Evolutionary conservation across 2,329 filamentous ascomycete genomes (phyloP), one percentile per base, ranked within the genome.

Genomic region (Ascochyta pisi): DNA sequence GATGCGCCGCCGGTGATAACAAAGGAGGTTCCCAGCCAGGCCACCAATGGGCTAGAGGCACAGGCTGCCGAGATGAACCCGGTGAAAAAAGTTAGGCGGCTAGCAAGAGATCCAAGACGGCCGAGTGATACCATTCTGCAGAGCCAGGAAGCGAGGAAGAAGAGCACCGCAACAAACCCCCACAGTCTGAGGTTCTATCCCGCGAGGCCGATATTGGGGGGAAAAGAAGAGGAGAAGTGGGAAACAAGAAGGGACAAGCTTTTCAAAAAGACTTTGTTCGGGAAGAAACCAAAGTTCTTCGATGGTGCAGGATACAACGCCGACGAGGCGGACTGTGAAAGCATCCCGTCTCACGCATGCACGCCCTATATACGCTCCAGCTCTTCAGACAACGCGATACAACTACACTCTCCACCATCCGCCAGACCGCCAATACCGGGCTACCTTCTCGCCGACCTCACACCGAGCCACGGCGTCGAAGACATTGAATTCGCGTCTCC

Each of bases 401-500:
- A 19, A 12, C 8, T 47, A 2, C 16, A 43, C 19, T 27, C 35
- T 23, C 37, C 42, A 4, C 47, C 4, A 6, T 37, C 37, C 7
- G 42, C 24, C 12, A 37, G 24, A 23, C 43, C 37, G 15, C 1
- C 13, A 12, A 27, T n/a, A 13, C 16, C 29, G 6, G n/a, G 19
- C 24, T 38, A 26, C 8, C 31, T 48, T 4, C 31, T 54, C 33
- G 23, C 6, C 15, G 16, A 19, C 19, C 19, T 19, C n/a, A n/a
- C 15, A 35, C 33, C 15, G 7, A 7, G 15, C 19, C 46, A 48
- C 22, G 51, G 51, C 9, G 34, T 48, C n/a, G 51, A 54, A 13
- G 22, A 44, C 6, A 48, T 54, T 7, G 51, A 54, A 10, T 48
- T 48, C 10, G 15, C 51, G 6, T 54, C 44, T 8, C 37, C 50